Conservation (phyloP, 2,329 filamentous ascomycete species). For the Pestalotiopsis sp. region DNA sequence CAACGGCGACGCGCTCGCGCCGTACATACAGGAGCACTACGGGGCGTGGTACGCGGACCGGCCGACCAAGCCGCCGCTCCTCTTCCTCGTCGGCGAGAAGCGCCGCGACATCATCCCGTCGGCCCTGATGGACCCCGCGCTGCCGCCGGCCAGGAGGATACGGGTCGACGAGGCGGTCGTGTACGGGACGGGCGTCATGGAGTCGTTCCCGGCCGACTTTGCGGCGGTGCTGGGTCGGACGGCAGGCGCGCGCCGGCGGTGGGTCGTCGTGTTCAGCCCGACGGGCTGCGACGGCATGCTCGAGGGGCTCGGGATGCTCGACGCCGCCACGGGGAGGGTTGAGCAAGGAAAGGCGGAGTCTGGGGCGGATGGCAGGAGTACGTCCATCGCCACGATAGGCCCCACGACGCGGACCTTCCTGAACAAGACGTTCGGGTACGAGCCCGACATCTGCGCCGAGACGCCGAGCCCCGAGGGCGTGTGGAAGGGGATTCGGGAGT, state of each 20-base stretch:
- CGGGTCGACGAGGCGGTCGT: conserved; percentile 77
- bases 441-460: conserved; percentile 78
- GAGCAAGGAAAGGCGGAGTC: conserved; percentile 5
- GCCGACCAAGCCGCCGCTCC: conserved; percentile 58
- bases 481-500: conserved; percentile 60
- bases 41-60: conserved; percentile 47
- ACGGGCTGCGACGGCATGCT: conserved; percentile 65
- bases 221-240: conserved; percentile 47
- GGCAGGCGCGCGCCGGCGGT: conserved; percentile 45
- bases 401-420: conserved; percentile 86
- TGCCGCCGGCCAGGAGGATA: conserved; percentile 55
- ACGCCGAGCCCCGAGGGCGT: conserved; percentile 82
- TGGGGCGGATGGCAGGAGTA: conserved; percentile 25
- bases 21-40: conserved; percentile 80
- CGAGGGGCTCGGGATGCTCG: conserved; percentile 50
- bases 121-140: conserved; percentile 61
- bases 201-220: conserved; percentile 73
- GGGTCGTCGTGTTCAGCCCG: conserved; percentile 76
- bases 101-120: conserved; percentile 87
- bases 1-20: conserved; percentile 77
- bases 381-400: conserved; percentile 81
- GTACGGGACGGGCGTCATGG: conserved; percentile 84
- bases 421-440: conserved; percentile 60
- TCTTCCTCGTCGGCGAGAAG: conserved; percentile 91
- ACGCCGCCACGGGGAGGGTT: conserved; percentile 43